phyloP scores from a whole-genome alignment of 192 early-diverging fungal genomes.

The Coemansia sp. region DNA sequence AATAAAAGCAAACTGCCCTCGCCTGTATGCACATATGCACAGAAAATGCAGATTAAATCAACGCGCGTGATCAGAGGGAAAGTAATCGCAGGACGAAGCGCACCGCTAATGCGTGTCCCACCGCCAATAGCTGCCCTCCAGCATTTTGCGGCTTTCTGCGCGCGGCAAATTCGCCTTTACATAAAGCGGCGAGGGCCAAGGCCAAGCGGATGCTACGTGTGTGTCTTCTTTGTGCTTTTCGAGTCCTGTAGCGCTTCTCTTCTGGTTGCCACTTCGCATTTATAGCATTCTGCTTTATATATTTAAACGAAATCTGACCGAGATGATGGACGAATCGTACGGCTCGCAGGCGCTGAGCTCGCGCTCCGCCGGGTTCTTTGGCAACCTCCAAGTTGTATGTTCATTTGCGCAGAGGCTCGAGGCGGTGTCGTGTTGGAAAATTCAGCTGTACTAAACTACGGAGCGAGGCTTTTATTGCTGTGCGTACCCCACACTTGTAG shows the following conservation, averaged over 20 bases:
- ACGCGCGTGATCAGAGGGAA: too few relatives aligned
- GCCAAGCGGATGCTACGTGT: too few relatives aligned
- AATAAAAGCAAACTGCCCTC: background rate
- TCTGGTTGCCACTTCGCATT: background rate
- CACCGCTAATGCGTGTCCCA: too few relatives aligned
- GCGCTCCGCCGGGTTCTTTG: conserved; percentile 33
- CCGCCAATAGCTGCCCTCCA: too few relatives aligned
- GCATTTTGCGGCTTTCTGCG: too few relatives aligned
- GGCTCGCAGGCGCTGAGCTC: conserved; percentile 44
- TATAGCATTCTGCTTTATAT: background rate
- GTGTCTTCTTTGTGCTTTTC: too few relatives aligned
- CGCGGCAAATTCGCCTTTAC: too few relatives aligned
- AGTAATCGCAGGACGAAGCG: too few relatives aligned
- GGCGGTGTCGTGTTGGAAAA: background rate
- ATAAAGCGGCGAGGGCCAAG: too few relatives aligned
- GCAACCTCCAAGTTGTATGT: conserved; percentile 24
- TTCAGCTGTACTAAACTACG: background rate
- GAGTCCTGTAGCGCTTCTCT: too few relatives aligned
- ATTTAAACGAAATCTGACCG: too few relatives aligned
- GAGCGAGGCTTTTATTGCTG: background rate
- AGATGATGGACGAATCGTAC: conserved; percentile 46
- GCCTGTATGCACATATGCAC: background rate
- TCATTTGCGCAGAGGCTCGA: background rate
- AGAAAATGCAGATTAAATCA: background rate
- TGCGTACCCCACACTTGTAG: conserved; percentile 31